Evolutionary conservation across 768 basidiomycete species (phyloP).

Genomic region (Lactarius psammicola): DNA sequence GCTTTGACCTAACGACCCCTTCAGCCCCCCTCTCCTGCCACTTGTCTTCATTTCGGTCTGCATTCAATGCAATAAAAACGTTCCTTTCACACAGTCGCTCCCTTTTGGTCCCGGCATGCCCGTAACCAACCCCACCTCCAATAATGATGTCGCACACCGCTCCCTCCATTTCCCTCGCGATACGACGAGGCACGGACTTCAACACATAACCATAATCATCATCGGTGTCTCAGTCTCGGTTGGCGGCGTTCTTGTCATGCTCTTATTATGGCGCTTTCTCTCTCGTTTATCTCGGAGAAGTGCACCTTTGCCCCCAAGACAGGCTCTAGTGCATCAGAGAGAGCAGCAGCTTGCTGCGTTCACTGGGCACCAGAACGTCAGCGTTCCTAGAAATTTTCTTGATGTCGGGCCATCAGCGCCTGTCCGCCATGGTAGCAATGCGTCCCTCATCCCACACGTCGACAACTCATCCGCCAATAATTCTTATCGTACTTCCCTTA

Average conservation of each 20-base stretch:
- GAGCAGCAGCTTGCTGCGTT: slow-evolving; percentile 49
- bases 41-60: neutral
- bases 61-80: slow-evolving; percentile 12
- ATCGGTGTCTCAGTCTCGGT: slow-evolving; percentile 47
- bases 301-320: slow-evolving; percentile 60
- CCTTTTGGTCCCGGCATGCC: slow-evolving; percentile 4
- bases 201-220: slow-evolving; percentile 46
- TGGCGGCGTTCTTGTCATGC: slow-evolving; percentile 40
- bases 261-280: slow-evolving; percentile 42
- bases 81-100: slow-evolving; percentile 7
- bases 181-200: neutral
- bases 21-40: neutral
- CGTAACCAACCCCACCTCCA: neutral
- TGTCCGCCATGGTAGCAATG: slow-evolving; percentile 36
- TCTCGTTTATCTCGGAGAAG: slow-evolving; percentile 37
- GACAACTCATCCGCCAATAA: slow-evolving; percentile 5
- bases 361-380: slow-evolving; percentile 33
- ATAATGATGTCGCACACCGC: neutral
- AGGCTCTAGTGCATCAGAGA: slow-evolving; percentile 62
- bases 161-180: slow-evolving; percentile 16
- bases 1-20: neutral
- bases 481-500: slow-evolving; percentile 25
- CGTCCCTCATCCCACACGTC: slow-evolving; percentile 36
- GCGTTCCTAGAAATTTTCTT: slow-evolving; percentile 30
- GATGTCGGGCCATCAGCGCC: slow-evolving; percentile 27